Conservation (phyloP, 257 asterid species). For the Plantago ovata region DNA sequence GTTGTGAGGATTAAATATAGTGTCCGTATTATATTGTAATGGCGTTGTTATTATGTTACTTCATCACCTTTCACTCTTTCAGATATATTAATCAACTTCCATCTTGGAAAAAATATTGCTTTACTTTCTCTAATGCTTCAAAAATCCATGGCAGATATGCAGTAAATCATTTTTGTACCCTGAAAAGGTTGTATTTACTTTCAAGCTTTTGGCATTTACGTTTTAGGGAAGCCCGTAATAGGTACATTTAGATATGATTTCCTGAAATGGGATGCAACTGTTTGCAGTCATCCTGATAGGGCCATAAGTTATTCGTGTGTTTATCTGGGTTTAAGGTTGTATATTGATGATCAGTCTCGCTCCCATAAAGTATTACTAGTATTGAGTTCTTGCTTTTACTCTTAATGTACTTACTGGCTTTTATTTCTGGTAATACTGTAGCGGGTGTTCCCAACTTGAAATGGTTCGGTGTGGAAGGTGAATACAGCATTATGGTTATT, state of each 20-base stretch:
- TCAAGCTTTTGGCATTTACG: not conserved
- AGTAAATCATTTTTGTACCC: conserved; percentile 3
- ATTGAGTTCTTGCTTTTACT: too few species aligned
- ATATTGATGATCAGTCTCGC: too few species aligned
- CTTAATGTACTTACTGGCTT: conserved; percentile 6
- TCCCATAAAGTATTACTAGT: too few species aligned
- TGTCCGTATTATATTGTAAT: not conserved
- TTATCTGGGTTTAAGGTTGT: too few species aligned
- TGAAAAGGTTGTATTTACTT: not conserved
- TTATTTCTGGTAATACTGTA: conserved; percentile 27
- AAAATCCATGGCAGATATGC: conserved; percentile 8
- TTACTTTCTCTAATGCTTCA: not conserved
- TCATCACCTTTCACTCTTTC: not conserved
- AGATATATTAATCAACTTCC: conserved; percentile 1
- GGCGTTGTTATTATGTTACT: not conserved
- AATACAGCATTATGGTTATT: conserved; percentile 71
- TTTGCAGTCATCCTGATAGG: too few species aligned
- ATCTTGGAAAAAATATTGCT: not conserved
- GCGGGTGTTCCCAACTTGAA: conserved; percentile 75
- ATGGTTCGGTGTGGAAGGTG: conserved; percentile 84
- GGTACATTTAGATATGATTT: too few species aligned
- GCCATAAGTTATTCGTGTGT: too few species aligned
- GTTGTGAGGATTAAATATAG: not conserved
- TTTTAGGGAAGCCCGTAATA: too few species aligned
- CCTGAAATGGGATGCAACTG: too few species aligned